Conservation (phyloP, 2,329 filamentous ascomycete genomes). For the Colletotrichum eremochloae region DNA sequence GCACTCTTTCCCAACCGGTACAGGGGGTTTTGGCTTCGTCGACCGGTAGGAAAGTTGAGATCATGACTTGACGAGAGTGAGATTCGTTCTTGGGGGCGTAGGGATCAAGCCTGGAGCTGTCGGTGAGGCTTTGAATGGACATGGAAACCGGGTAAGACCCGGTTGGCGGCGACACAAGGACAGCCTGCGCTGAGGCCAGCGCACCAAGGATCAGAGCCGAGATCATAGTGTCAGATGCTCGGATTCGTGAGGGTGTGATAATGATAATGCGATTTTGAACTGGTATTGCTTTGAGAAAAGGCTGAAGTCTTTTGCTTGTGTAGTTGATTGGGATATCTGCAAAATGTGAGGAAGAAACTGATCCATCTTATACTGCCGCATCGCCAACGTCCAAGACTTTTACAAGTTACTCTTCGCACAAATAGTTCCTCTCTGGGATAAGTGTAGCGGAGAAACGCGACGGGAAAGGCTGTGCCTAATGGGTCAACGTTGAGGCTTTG, state of each 20-base stretch:
- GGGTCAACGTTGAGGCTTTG: not conserved
- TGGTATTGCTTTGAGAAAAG: not conserved
- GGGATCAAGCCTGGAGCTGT: conserved; percentile 49
- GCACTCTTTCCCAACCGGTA: conserved; percentile 23
- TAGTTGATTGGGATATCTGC: not conserved
- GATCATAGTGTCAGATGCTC: conserved; percentile 40
- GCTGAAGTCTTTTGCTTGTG: not conserved
- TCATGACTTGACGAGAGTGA: conserved; percentile 47
- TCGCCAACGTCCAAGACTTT: not conserved
- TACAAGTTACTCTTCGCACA: not conserved
- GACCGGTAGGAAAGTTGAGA: conserved; percentile 51
- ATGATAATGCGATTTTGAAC: too few species aligned
- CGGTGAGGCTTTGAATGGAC: conserved; percentile 47
- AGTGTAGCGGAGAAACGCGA: not conserved
- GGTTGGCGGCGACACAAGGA: conserved; percentile 48
- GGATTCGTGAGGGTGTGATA: not conserved
- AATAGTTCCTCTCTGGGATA: conserved; percentile 9
- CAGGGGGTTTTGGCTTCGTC: conserved; percentile 44
- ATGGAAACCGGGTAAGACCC: conserved; percentile 50
- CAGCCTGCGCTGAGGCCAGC: conserved; percentile 43
- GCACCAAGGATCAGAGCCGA: conserved; percentile 40
- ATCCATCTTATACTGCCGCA: conserved; percentile 10
- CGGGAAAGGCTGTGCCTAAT: conserved; percentile 2
- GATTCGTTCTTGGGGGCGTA: conserved; percentile 45
- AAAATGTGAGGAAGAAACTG: not conserved